Evolutionary conservation across 2,329 filamentous ascomycete species (phyloP).

Genomic region (Claviceps sp.): DNA sequence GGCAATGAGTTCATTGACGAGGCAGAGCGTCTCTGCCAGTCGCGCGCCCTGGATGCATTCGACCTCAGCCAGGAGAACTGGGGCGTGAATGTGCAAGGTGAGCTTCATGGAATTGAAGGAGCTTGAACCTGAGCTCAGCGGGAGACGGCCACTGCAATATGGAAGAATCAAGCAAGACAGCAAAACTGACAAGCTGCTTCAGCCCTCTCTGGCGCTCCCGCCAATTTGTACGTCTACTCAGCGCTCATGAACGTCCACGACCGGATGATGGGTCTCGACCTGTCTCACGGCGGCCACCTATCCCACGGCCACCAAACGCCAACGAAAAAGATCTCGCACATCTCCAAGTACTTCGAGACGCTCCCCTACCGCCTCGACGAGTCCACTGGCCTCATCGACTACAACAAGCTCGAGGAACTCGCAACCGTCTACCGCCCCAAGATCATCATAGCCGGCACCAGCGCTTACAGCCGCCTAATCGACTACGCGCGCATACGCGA

Average conservation of each 20-base stretch:
- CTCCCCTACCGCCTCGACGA: slow-evolving; percentile 88
- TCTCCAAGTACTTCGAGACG: slow-evolving; percentile 98
- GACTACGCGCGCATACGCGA: slow-evolving; percentile 88
- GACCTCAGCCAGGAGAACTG: slow-evolving; percentile 72
- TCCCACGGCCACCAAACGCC: slow-evolving; percentile 97
- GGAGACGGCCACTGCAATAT: background rate
- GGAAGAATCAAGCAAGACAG: background rate
- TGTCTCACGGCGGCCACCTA: slow-evolving; percentile 91
- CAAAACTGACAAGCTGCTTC: background rate
- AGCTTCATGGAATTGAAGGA: slow-evolving; percentile 16
- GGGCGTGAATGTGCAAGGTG: slow-evolving; percentile 93
- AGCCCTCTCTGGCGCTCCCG: slow-evolving; percentile 64
- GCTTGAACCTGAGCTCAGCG: too few relatives aligned
- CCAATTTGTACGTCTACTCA: slow-evolving; percentile 89
- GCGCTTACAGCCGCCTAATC: slow-evolving; percentile 89
- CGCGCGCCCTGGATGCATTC: slow-evolving; percentile 79
- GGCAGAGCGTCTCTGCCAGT: slow-evolving; percentile 78
- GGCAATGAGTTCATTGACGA: slow-evolving; percentile 94
- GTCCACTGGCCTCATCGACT: slow-evolving; percentile 86
- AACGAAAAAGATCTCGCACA: slow-evolving; percentile 87
- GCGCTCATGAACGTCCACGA: slow-evolving; percentile 88
- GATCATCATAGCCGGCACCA: slow-evolving; percentile 87
- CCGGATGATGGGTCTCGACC: slow-evolving; percentile 89
- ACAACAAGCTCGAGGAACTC: slow-evolving; percentile 76
- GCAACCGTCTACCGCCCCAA: slow-evolving; percentile 87